Evolutionary conservation across 139 green algal species (phyloP).

Genomic region (Pseudopediastrum boryanum): DNA sequence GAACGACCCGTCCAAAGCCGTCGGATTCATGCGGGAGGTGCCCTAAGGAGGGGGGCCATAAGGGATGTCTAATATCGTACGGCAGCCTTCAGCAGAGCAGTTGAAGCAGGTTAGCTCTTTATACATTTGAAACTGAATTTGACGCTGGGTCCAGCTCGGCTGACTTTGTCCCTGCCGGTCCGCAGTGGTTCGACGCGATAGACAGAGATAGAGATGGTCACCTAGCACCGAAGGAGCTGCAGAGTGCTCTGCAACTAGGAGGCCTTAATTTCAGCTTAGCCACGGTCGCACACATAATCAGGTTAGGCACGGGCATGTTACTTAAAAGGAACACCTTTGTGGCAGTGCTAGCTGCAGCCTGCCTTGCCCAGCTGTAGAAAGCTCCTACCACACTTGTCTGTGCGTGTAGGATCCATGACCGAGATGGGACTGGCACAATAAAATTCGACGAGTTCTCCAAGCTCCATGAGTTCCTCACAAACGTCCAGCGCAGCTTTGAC

Average conservation of each 20-base stretch:
- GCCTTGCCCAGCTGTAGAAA: neutral
- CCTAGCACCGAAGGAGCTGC: slow-evolving; percentile 47
- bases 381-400: neutral
- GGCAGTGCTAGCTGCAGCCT: neutral
- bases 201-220: slow-evolving; percentile 46
- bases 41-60: too few species aligned
- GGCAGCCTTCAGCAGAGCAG: too few species aligned
- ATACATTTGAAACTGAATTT: neutral
- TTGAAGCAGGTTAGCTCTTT: neutral
- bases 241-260: slow-evolving; percentile 53
- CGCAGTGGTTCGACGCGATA: slow-evolving; percentile 53
- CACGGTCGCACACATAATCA: slow-evolving; percentile 60
- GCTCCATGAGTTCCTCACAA: slow-evolving; percentile 63
- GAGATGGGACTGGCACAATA: slow-evolving; percentile 31
- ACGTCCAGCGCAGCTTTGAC: slow-evolving; percentile 53
- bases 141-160: neutral
- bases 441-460: slow-evolving; percentile 41
- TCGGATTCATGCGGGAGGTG: too few species aligned
- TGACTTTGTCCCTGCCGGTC: neutral
- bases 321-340: neutral
- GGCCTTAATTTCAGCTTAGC: slow-evolving; percentile 59
- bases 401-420: slow-evolving; percentile 37
- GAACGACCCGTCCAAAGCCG: too few species aligned
- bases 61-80: too few species aligned
- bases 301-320: slow-evolving; percentile 27